Conservation (phyloP, 805 yeast species). For the Kluyveromyces nonfermentans region DNA sequence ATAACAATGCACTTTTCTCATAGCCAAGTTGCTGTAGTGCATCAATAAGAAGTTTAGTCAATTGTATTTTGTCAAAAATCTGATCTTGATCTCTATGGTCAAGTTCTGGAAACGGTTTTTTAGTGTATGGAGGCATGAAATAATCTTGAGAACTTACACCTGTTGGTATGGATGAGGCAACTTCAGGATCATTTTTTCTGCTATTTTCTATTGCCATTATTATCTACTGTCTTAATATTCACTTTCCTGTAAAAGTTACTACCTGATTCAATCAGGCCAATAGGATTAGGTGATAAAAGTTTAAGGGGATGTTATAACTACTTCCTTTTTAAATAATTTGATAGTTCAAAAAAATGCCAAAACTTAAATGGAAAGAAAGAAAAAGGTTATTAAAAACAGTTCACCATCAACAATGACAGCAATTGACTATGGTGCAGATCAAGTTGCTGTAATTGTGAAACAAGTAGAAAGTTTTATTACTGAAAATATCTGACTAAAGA, state of each 20-base stretch:
- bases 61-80: conserved; percentile 27
- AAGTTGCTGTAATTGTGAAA: too few relatives aligned
- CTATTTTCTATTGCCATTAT: conserved; percentile 2
- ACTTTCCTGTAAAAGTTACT: too few relatives aligned
- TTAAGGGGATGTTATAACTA: neutral
- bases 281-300: too few relatives aligned
- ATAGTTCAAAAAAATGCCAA: neutral
- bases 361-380: too few relatives aligned
- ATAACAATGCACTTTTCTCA: conserved; percentile 28
- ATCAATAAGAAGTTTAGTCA: conserved; percentile 42
- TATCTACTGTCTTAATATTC: too few relatives aligned
- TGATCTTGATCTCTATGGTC: neutral
- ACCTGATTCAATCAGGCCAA: too few relatives aligned
- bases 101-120: neutral
- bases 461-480: too few relatives aligned
- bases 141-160: conserved; percentile 1
- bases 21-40: conserved; percentile 43
- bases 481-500: too few relatives aligned
- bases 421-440: too few relatives aligned
- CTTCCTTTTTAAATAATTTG: too few relatives aligned
- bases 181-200: neutral
- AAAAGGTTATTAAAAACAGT: neutral
- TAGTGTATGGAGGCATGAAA: conserved; percentile 1
- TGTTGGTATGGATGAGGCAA: neutral
- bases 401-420: too few relatives aligned